A percentile compares a stretch with the other conserved stretches of the same genome.
These are phyloP conservation scores for Macadamia integrifolia DNA, from an alignment of 164 flowering plant genomes.

Conservation along the genomic window DNA sequence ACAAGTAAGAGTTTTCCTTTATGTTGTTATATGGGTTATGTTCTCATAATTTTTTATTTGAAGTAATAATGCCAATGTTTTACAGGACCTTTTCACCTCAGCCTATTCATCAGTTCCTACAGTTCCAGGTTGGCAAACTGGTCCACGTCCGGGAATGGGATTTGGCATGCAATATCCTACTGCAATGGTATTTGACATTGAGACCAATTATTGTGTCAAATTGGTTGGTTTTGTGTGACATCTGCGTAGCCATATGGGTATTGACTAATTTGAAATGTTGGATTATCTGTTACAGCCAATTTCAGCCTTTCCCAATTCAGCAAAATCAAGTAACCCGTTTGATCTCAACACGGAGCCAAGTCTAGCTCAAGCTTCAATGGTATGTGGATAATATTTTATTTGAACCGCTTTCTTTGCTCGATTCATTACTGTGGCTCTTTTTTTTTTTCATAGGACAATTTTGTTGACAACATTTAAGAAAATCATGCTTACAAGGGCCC, in stretches of 20 bases:
- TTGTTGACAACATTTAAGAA: neutral
- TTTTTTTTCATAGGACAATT: neutral
- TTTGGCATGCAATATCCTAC: conserved; percentile 58
- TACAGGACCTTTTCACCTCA: conserved; percentile 74
- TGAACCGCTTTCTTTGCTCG: neutral
- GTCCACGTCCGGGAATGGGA: conserved; percentile 48
- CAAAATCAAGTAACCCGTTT: conserved; percentile 76
- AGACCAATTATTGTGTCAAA: neutral
- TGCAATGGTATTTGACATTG: conserved; percentile 35
- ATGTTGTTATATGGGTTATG: neutral
- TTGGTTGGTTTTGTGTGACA: neutral
- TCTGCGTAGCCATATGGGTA: neutral
- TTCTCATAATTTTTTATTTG: neutral
- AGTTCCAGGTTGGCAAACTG: conserved; percentile 61
- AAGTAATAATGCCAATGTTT: conserved; percentile 1
- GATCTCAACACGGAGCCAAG: conserved; percentile 51
- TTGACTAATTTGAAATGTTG: conserved; percentile 4
- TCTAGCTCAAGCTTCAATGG: conserved; percentile 44
- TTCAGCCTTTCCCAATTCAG: conserved; percentile 33
- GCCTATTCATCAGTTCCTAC: conserved; percentile 40
- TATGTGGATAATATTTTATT: conserved; percentile 20
- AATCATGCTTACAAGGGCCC: neutral
- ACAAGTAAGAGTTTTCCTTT: conserved; percentile 32
- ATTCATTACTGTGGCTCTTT: neutral
- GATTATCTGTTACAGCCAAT: conserved; percentile 35